Evolutionary conservation across 1,284 basidiomycete genomes (phyloP), one percentile per base, ranked within the genome.

Genomic region (Rhizopogon parksii): DNA sequence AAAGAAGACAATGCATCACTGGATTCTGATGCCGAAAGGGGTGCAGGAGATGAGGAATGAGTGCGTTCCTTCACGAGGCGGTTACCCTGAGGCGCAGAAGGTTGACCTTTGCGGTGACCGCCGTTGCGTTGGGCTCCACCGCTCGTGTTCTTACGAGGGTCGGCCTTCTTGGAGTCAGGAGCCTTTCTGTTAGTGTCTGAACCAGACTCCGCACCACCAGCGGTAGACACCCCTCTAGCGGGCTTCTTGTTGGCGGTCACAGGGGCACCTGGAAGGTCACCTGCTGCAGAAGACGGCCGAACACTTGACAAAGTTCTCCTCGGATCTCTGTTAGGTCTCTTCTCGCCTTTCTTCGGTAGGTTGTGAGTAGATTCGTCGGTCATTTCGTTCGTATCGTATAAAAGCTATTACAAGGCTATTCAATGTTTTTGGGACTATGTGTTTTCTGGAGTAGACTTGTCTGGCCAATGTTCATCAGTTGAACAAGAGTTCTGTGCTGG

Each of bases 341-440:
- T 86, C 67, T 85, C 83, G 61, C 86, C 83, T 70, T 76, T 81
- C 77, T 76, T 84, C 56, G 69, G 71, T 64, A 76, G 79, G 58
- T 72, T 67, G 2, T n/a, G 77, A 67, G 75, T 75, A 62, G 74
- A 71, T 76, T 89, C 83, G 77, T 89, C 86, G 68, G 83, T 85
- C 86, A 90, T 89, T 71, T 82, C 80, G 82, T 80, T 86, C 83
- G 82, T 88, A 76, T 81, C 67, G 76, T 72, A 68, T 68, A 68
- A 66, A 63, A 62, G 60, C 55, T 68, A 70, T 72, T 66, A 57
- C 60, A 54, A 6, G 64, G 74, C 72, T 72, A 73, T 65, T 53
- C 45, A 56, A 60, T 76, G 71, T 79, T 82, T 83, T 78, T 72
- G 64, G 58, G 63, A 64, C 76, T 79, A 77, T 70, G 56, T 56